Evolutionary conservation across 306 rosid species (phyloP).

Genomic region (Quercus wislizeni): DNA sequence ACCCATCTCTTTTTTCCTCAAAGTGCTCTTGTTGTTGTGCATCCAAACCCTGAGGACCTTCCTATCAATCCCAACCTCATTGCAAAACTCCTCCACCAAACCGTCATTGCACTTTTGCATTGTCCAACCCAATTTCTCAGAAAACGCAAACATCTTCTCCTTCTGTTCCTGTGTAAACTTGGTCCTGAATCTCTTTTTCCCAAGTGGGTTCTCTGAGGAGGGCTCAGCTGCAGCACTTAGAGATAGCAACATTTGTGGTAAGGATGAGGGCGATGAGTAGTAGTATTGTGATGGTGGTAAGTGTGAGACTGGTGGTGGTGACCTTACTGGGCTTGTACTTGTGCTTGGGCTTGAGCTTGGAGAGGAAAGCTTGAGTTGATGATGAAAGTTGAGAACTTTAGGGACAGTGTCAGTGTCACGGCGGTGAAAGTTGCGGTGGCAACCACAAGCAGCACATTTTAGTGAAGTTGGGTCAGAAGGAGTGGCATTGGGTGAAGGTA

Average conservation of each 20-base stretch:
- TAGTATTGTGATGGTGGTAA: slow-evolving; percentile 51
- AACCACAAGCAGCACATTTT: slow-evolving; percentile 89
- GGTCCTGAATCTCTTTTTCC: slow-evolving; percentile 67
- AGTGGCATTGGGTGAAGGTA: slow-evolving; percentile 47
- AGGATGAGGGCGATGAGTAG: slow-evolving; percentile 53
- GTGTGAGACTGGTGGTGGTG: slow-evolving; percentile 78
- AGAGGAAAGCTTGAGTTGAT: slow-evolving; percentile 16
- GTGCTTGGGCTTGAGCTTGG: slow-evolving; percentile 50
- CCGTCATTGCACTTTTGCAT: slow-evolving; percentile 61
- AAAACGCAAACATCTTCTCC: slow-evolving; percentile 69
- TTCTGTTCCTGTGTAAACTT: slow-evolving; percentile 85
- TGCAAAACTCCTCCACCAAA: slow-evolving; percentile 62
- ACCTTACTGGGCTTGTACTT: slow-evolving; percentile 42
- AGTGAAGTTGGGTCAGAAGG: slow-evolving; percentile 64
- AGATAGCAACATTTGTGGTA: slow-evolving; percentile 64
- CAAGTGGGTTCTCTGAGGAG: slow-evolving; percentile 20
- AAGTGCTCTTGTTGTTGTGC: slow-evolving; percentile 85
- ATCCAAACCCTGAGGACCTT: slow-evolving; percentile 88
- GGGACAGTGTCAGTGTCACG: slow-evolving; percentile 49
- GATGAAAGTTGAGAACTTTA: slow-evolving; percentile 26
- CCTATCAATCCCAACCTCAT: slow-evolving; percentile 61
- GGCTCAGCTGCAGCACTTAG: slow-evolving; percentile 33
- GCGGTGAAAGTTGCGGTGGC: slow-evolving; percentile 98
- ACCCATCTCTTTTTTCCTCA: slow-evolving; percentile 37
- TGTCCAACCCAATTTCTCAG: slow-evolving; percentile 79